Evolutionary conservation across 192 early-diverging fungal species (phyloP), one percentile per base, ranked within the genome.

Genomic region (Backusella psychrophila): DNA sequence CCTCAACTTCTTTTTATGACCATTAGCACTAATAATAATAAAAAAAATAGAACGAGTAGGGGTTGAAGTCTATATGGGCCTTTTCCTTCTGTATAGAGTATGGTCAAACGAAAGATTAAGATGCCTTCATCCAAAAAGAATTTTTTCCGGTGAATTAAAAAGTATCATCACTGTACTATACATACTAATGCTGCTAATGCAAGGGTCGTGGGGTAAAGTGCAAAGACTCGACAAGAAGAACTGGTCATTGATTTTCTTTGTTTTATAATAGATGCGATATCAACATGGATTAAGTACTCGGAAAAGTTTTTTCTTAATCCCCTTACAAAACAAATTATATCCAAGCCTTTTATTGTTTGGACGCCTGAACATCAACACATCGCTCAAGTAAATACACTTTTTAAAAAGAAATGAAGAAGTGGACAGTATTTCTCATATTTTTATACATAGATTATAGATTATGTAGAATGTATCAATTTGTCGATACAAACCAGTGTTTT

Each of bases 401-500:
- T 11, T 12, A 12, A 39, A 26, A 31, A 42, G 6, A 12, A 6
- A 44, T 33, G 2, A 0, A 12, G 12, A 59, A 26, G 14, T 63
- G 21, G 8, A 0, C 49, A 36, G 9, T 34, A 12, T 29, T 71
- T 38, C 38, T 23, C 21, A 3, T 36, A 11, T 23, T 29, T 17
- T 31, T 63, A 23, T 15, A 49, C 46, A 49, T 53, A 71, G 73
- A 29, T 39, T 21, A 69, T 74, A 21, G 70, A 76, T 69, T 78
- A 72, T 42, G 63, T 74, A n/a, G 52, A 74, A 75, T 78, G 80
- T 31, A 36, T 73, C 1, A 63, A 75, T 38, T 76, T 73, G 29
- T 73, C 75, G 19, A 66, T 80, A 23, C 39, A 69, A 52, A 84
- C 83, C 39, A 75, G 83, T 14, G 67, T 80, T 7, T 78, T 86